A percentile compares a stretch with the other conserved stretches of the same genome.
phyloP scores from a whole-genome alignment of 2,329 filamentous ascomycete genomes.

The Pestalotiopsis sp. region DNA sequence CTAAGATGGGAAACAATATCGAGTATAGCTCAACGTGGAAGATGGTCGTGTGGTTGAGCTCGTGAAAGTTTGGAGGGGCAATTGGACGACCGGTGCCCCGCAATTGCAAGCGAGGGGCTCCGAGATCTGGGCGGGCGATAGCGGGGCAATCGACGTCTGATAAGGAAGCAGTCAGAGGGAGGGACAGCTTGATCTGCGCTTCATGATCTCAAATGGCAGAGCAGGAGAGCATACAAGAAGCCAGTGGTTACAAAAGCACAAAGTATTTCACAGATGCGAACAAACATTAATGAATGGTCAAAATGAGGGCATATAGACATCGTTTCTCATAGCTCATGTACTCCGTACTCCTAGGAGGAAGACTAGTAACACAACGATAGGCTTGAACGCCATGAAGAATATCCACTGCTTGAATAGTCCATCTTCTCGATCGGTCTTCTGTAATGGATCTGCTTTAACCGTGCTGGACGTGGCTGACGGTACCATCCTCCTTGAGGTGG shows the following conservation, averaged over 20 bases:
- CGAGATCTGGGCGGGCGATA: background rate
- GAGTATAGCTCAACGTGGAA: background rate
- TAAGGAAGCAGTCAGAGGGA: background rate
- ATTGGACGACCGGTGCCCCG: constrained; percentile 21
- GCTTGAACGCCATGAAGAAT: constrained; percentile 5
- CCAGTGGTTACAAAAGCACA: background rate
- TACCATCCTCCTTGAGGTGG: constrained; percentile 61
- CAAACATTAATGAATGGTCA: background rate
- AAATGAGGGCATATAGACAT: background rate
- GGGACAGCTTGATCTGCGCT: background rate
- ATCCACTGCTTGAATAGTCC: background rate
- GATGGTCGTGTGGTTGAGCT: constrained; percentile 21
- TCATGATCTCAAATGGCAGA: no score
- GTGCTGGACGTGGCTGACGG: constrained; percentile 60
- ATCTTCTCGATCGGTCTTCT: background rate
- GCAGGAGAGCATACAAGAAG: background rate
- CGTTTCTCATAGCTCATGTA: constrained; percentile 16
- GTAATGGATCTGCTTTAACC: constrained; percentile 43
- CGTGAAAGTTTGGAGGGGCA: constrained; percentile 37
- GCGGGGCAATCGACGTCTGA: background rate
- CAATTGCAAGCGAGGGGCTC: constrained; percentile 19
- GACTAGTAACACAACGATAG: constrained; percentile 11
- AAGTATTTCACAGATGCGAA: background rate
- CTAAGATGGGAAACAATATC: background rate
- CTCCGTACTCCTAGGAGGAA: background rate